Evolutionary conservation across 129 eudicot genomes (phyloP).

Genomic region (Deinandra increscens): DNA sequence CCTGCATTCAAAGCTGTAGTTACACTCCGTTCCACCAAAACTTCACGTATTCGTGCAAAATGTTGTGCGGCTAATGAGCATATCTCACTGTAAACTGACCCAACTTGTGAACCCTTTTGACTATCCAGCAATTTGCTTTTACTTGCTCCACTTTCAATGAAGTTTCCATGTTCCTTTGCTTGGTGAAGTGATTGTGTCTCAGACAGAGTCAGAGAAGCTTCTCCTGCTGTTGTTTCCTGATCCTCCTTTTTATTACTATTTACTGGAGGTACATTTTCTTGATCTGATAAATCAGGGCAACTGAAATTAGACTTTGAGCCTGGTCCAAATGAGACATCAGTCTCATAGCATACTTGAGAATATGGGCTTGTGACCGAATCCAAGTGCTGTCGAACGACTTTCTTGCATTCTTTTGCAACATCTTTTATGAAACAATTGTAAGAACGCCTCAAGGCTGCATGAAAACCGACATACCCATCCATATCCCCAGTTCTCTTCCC

Average conservation of each 20-base stretch:
- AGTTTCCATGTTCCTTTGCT: conserved; percentile 69
- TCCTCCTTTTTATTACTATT: conserved; percentile 20
- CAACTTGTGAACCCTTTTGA: conserved; percentile 58
- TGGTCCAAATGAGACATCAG: conserved; percentile 34
- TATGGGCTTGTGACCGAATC: conserved; percentile 97
- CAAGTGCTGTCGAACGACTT: conserved; percentile 86
- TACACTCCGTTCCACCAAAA: conserved; percentile 82
- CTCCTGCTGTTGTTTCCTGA: conserved; percentile 59
- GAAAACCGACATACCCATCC: conserved; percentile 94
- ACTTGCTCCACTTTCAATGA: conserved; percentile 71
- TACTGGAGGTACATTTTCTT: conserved; percentile 72
- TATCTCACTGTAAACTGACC: conserved; percentile 70
- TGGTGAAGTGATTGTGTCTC: conserved; percentile 87
- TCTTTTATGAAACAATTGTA: conserved; percentile 64
- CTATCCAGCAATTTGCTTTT: conserved; percentile 44
- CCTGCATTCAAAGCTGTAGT: conserved; percentile 83
- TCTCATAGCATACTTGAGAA: conserved; percentile 80
- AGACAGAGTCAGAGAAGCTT: conserved; percentile 61
- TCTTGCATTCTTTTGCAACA: conserved; percentile 78
- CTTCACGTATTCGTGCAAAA: conserved; percentile 89
- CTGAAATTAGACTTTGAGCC: conserved; percentile 39
- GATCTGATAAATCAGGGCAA: conserved; percentile 73
- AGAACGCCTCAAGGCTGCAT: conserved; percentile 89
- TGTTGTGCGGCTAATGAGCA: conserved; percentile 80
- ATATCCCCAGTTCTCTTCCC: conserved; percentile 69